Percentiles rank a stretch among this genome's conserved stretches.
Conservation (phyloP, 257 asterid species). For the Fraxinus anomala region DNA sequence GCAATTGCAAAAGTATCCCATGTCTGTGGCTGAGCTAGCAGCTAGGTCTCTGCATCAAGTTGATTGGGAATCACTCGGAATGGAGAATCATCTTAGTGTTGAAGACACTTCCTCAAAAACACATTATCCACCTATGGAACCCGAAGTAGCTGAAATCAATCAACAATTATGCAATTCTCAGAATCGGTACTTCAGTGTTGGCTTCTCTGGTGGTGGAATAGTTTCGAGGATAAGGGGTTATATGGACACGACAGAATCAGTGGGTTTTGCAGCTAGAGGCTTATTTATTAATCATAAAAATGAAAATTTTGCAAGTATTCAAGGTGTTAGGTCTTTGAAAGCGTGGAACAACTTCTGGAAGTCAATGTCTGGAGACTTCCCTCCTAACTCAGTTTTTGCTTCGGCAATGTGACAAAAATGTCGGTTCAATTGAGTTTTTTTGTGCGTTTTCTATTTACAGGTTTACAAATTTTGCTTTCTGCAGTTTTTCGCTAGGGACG, state of each 20-base stretch:
- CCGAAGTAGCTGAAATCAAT: constrained; percentile 20
- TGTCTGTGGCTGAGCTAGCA: constrained; percentile 41
- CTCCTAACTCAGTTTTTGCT: constrained; percentile 28
- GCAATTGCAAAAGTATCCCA: constrained; percentile 33
- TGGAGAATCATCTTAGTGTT: constrained; percentile 38
- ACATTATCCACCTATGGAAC: constrained; percentile 30
- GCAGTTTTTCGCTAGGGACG: too few relatives aligned
- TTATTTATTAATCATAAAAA: constrained; percentile 36
- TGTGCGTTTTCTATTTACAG: not conserved
- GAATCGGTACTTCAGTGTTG: constrained; percentile 32
- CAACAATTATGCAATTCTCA: constrained; percentile 31
- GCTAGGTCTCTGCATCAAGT: constrained; percentile 53
- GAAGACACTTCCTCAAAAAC: constrained; percentile 30
- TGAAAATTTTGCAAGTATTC: constrained; percentile 28
- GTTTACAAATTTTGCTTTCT: not conserved
- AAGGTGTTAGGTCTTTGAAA: constrained; percentile 52
- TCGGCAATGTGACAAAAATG: not conserved
- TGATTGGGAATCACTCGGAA: constrained; percentile 72
- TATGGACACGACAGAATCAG: constrained; percentile 51
- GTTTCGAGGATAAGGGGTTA: constrained; percentile 58
- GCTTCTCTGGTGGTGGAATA: constrained; percentile 46
- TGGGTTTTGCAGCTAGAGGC: constrained; percentile 73
- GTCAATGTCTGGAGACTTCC: constrained; percentile 39
- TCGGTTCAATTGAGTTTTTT: not conserved
- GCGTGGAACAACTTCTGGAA: constrained; percentile 55